phyloP scores from a whole-genome alignment of 2,329 filamentous ascomycete genomes.

The Onygenales sp. region DNA sequence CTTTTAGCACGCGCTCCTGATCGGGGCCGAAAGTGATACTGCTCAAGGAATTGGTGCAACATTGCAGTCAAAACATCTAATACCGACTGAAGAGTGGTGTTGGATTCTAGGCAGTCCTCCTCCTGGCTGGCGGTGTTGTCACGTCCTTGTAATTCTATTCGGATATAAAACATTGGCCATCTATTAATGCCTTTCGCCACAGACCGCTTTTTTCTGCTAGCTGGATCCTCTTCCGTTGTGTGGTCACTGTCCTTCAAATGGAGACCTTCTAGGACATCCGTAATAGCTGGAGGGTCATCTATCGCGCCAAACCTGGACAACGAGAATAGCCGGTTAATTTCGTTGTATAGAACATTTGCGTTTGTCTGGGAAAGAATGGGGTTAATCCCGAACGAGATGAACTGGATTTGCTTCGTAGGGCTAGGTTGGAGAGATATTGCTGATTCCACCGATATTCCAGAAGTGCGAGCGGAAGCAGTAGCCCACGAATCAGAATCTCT shows the following conservation, averaged over 20 bases:
- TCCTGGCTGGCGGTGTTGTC: conserved; percentile 30
- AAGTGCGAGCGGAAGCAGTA: conserved; percentile 55
- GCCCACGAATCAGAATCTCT: conserved; percentile 55
- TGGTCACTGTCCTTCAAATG: conserved; percentile 23
- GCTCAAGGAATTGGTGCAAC: conserved; percentile 64
- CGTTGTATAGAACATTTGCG: conserved; percentile 61
- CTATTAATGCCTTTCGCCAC: conserved; percentile 58
- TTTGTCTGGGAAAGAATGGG: conserved; percentile 49
- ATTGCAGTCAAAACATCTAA: conserved; percentile 59
- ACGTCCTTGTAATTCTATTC: conserved; percentile 42
- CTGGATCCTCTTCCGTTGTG: neutral
- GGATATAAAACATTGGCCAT: conserved; percentile 86
- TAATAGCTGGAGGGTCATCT: conserved; percentile 36
- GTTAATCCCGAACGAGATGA: conserved; percentile 66
- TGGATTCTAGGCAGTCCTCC: conserved; percentile 19
- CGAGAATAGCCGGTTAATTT: conserved; percentile 67
- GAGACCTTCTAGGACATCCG: conserved; percentile 26
- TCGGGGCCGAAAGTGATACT: conserved; percentile 58
- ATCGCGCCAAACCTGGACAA: conserved; percentile 65
- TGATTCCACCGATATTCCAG: conserved; percentile 54
- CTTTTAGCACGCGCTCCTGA: conserved; percentile 13
- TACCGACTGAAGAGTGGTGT: conserved; percentile 46
- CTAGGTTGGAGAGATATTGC: conserved; percentile 62
- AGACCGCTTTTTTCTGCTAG: conserved; percentile 40
- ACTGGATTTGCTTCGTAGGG: conserved; percentile 65